Base-by-base conservation (phyloP, 176 grass and related monocot genomes). In the Musa beccarii region DNA sequence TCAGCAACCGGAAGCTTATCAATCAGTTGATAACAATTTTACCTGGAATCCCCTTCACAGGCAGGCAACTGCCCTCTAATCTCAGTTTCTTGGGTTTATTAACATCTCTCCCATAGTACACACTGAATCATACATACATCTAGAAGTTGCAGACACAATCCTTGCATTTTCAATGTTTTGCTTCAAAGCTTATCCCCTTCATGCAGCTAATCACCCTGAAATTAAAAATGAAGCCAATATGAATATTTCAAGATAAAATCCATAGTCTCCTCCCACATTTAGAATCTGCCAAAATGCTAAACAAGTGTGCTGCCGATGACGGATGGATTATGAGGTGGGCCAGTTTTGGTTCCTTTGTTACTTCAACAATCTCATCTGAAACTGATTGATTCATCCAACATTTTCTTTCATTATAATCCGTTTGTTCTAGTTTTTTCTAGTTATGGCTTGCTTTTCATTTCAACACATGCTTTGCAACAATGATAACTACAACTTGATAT, bases 71-170 rank as follows among this genome's bases (percentile, higher is more conserved):
- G 49, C 49, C 51, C 68, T 51, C 49, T 16, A 70, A 70, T 51
- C 68, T 70, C 26, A 49, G 25, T 16, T 51, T 70, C 49, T 19
- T n/a, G 17, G 68, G 10, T 70, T 70, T 70, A 70, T 70, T 70
- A 70, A 51, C 16, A 70, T 21, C 11, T 70, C 19, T n/a, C 49
- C 68, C 13, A 21, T 9, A 70, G 43, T 70, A 10, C 68, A 70
- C 68, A 70, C 49, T 70, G 68, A 70, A 70, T 70, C 68, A 51
- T 51, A 70, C 68, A 70, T 52, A 20, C 43, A 70, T 51, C 43
- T 19, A 70, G n/a, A 51, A 19, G 10, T 70, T 5, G 1, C 8
- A n/a, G 14, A 49, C 9, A 1, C 19, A 70, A 15, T 70, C n/a
- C 49, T 9, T 70, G 34, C 19, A n/a, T 11, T 26, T 10, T 10